These are phyloP conservation scores for Haplosporangium sp. DNA, from an alignment of 371 early-diverging fungal genomes.

Conservation along the genomic window DNA sequence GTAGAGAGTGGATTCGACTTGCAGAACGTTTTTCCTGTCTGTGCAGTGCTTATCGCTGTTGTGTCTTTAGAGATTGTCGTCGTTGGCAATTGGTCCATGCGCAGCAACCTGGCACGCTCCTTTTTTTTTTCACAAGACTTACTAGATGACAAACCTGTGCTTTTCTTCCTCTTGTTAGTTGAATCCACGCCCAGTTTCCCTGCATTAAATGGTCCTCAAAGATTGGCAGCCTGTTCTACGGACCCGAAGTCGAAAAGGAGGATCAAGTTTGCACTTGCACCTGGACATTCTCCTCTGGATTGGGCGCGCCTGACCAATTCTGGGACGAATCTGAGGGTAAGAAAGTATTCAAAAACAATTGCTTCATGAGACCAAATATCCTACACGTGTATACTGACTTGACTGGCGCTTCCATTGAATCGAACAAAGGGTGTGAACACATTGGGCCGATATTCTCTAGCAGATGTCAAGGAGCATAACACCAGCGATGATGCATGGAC, in stretches of 20 bases:
- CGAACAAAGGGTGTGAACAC: slow-evolving; percentile 63
- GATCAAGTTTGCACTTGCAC: slow-evolving; percentile 84
- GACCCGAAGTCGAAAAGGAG: slow-evolving; percentile 62
- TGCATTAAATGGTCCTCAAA: slow-evolving; percentile 54
- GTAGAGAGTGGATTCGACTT: not conserved
- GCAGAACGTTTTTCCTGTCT: not conserved
- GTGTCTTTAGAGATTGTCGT: not conserved
- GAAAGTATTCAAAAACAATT: not conserved
- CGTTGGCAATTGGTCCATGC: slow-evolving; percentile 7
- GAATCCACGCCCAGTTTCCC: slow-evolving; percentile 47
- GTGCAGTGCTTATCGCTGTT: not conserved
- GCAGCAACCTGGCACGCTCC: slow-evolving; percentile 9
- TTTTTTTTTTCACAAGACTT: not conserved
- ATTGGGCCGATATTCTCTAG: slow-evolving; percentile 73
- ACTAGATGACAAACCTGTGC: not conserved
- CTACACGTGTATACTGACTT: not conserved
- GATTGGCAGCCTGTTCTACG: slow-evolving; percentile 52
- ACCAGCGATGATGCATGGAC: slow-evolving; percentile 93
- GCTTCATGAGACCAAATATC: too few relatives aligned
- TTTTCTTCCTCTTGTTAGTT: not conserved
- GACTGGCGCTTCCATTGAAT: not conserved
- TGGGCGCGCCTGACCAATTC: slow-evolving; percentile 90
- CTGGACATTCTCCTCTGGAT: slow-evolving; percentile 93
- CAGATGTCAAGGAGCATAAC: slow-evolving; percentile 85
- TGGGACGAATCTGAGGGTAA: slow-evolving; percentile 81